Base-by-base conservation (phyloP, 176 grass and related monocot species). In the Eragrostis curvula region DNA sequence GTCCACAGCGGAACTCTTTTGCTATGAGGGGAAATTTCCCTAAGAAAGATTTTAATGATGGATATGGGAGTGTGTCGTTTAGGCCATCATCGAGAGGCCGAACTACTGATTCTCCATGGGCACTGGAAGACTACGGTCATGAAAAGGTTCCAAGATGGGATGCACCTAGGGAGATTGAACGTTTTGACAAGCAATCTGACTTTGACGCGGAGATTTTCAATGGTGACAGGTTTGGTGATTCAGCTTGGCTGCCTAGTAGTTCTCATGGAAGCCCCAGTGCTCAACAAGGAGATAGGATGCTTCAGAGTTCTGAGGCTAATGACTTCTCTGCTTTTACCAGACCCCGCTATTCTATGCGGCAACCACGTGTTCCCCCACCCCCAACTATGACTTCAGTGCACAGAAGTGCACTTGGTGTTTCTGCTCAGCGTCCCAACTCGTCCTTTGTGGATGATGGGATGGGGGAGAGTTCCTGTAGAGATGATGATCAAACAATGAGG, bases 321-420 rank as follows among this genome's bases (percentile, higher is more conserved):
- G 87, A 76, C 3, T 93, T 94, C 18, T 90, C 92, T 55, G 77
- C 91, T 59, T 92, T 91, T 86, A 84, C 88, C 24, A 97, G 85
- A 79, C 79, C 83, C 45, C 64, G 88, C 57, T 93, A 92, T 40
- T 82, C 84, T 55, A 73, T 90, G 83, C 86, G 84, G 41, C 95
- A 97, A 53, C 92, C 92, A 73, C 81, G 42, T 83, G 92, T 94
- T 20, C 92, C 72, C 36, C 92, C 95, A 8, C 95, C 92, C 52
- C 92, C 88, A 73, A 74, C 64, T 64, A 77, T 94, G 45, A 74
- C 86, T 32, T 91, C 91, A 47, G 43, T 88, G 68, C 84, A 89
- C 68, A 85, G 83, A 90, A 90, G 78, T 84, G 60, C 76, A 55
- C 66, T 88, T 41, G 24, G 77, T 68, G 17, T 74, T 78, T 83